Conservation (phyloP, 2,329 filamentous ascomycete species). For the Hypoxylon sp. region DNA sequence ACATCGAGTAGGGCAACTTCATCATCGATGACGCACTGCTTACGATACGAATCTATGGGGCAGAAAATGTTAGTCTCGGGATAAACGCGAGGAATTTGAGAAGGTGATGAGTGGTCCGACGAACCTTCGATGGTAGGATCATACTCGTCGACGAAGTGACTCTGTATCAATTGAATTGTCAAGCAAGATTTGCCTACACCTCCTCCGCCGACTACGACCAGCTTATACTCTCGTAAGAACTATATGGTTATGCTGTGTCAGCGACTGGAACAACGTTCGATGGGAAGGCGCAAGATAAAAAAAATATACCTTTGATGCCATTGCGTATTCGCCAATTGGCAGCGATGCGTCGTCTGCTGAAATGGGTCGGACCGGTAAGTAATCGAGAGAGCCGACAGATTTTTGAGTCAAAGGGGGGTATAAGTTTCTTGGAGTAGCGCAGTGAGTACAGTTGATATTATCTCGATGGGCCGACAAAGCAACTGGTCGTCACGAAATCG, state of each 20-base stretch:
- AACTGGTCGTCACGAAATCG: slow-evolving; percentile 32
- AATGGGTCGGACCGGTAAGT: slow-evolving; percentile 30
- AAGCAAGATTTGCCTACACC: slow-evolving; percentile 99
- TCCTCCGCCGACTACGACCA: slow-evolving; percentile 97
- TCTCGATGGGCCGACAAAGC: slow-evolving; percentile 37
- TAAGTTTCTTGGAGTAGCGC: slow-evolving; percentile 23
- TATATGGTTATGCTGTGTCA: slow-evolving; percentile 56
- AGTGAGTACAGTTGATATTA: slow-evolving; percentile 27
- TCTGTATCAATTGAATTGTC: slow-evolving; percentile 96
- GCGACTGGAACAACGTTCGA: slow-evolving; percentile 25
- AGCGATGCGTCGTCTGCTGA: slow-evolving; percentile 36
- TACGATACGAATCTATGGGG: slow-evolving; percentile 92
- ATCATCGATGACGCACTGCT: slow-evolving; percentile 99
- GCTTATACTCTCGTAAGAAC: slow-evolving; percentile 93
- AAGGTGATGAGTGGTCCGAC: slow-evolving; percentile 49
- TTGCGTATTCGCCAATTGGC: slow-evolving; percentile 51
- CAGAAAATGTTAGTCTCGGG: slow-evolving; percentile 44
- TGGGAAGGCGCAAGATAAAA: slow-evolving; percentile 12
- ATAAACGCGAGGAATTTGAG: slow-evolving; percentile 4
- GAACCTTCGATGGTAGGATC: slow-evolving; percentile 98
- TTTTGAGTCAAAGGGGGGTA: slow-evolving; percentile 17
- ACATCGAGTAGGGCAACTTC: slow-evolving; percentile 98
- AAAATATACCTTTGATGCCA: slow-evolving; percentile 60
- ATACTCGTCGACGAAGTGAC: slow-evolving; percentile 99
- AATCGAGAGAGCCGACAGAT: slow-evolving; percentile 16